Conservation (phyloP, 108 stramenopile species). For the Pelagomonas calceolata region DNA sequence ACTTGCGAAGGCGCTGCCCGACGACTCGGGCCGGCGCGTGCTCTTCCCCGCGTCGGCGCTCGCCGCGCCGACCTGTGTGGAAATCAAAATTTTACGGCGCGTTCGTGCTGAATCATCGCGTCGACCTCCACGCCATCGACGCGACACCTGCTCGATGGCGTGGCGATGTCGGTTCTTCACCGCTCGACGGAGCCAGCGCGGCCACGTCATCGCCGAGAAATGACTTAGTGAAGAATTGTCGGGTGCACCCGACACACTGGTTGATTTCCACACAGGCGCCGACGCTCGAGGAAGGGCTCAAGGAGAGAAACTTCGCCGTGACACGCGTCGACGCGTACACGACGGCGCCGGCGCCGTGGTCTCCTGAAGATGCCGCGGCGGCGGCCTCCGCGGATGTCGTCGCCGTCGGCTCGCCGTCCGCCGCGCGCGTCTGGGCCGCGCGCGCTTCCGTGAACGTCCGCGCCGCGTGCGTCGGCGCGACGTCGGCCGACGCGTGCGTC, state of each 20-base stretch:
- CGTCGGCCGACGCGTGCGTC: not conserved
- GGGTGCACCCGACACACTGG: too few species aligned
- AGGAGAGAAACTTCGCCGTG: not conserved
- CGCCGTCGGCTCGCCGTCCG: constrained; percentile 2
- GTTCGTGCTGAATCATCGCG: too few species aligned
- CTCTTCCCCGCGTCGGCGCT: constrained; percentile 8
- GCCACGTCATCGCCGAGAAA: too few species aligned
- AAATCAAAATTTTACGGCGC: too few species aligned
- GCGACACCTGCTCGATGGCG: too few species aligned
- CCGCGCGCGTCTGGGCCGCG: constrained; percentile 6
- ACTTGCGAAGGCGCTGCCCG: constrained; percentile 3
- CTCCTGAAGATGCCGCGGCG: not conserved
- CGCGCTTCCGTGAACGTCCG: not conserved
- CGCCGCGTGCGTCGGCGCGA: constrained; percentile 9
- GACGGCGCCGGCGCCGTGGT: constrained; percentile 7
- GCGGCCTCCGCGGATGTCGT: constrained; percentile 3
- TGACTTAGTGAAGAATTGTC: too few species aligned
- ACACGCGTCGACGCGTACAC: constrained; percentile 1
- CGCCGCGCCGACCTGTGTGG: too few species aligned
- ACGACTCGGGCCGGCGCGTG: not conserved
- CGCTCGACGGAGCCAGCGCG: too few species aligned
- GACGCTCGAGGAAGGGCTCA: constrained; percentile 5
- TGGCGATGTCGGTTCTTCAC: too few species aligned
- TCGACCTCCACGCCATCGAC: too few species aligned
- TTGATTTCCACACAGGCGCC: too few species aligned